Evolutionary conservation across 148 eudicot genomes (phyloP), one percentile per base, ranked within the genome.

Genomic region (Linanthus parryae): DNA sequence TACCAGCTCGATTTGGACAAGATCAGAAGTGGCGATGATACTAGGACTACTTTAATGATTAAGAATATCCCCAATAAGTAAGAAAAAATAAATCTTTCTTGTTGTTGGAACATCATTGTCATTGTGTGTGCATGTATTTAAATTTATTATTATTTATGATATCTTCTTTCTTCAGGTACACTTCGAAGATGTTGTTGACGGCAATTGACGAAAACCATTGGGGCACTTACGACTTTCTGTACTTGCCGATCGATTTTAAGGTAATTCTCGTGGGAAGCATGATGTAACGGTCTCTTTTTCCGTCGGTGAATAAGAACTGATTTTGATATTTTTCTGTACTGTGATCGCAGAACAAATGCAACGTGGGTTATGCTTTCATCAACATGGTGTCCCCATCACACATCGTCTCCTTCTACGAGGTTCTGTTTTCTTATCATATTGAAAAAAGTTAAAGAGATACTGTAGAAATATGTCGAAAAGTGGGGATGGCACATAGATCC

Each of bases 361-460:
- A 78, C 41, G 83, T 78, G 28, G 83, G 83, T 29, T 78, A 78
- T 67, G 83, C 83, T 57, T 78, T 78, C 70, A 78, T 78, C 66
- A 78, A 78, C 42, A 78, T 78, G 79, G 68, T 74, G 48, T 73
- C 76, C 49, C 83, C 83, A 52, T 66, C 76, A 13, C 69, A 70
- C 51, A 74, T 78, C 33, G 42, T 74, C 55, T 34, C 79, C 49
- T 78, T 78, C 62, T 67, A 70, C 38, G 62, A 78, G 83, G 83
- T 78, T 61, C 33, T 24, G 15, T 37, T 43, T 47, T 30, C 33
- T 28, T 15, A 27, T 51, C n/a, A n/a, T n/a, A n/a, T n/a, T n/a
- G n/a, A n/a, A n/a, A n/a, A n/a, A n/a, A n/a, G n/a, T n/a, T n/a
- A n/a, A n/a, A n/a, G n/a, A n/a, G n/a, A n/a, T n/a, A n/a, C n/a